These are phyloP conservation scores for Dendrobium officinale DNA, from an alignment of 106 monocot species.

Conservation along the genomic window DNA sequence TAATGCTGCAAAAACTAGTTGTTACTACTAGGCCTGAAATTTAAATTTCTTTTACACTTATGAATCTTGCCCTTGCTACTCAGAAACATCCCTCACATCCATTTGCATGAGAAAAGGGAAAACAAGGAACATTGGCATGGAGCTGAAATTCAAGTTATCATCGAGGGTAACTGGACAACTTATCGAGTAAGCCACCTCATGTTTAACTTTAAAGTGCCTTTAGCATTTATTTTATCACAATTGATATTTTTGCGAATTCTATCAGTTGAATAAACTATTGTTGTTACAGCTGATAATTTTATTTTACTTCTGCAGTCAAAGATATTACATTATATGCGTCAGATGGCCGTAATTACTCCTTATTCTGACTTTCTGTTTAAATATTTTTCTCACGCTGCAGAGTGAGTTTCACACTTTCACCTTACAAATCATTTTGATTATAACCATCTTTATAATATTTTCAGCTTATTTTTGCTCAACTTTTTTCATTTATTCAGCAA, in stretches of 20 bases:
- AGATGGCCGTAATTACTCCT: slow-evolving; percentile 99
- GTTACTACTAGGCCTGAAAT: background rate
- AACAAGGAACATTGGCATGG: slow-evolving; percentile 88
- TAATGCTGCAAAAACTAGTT: background rate
- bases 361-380: slow-evolving; percentile 89
- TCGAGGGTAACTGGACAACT: slow-evolving; percentile 98
- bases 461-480: slow-evolving; percentile 4
- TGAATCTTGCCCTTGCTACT: slow-evolving; percentile 9
- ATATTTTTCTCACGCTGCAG: slow-evolving; percentile 61
- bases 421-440: slow-evolving; percentile 5
- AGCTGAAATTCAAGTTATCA: slow-evolving; percentile 94
- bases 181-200: slow-evolving; percentile 63
- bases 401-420: slow-evolving; percentile 56
- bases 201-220: slow-evolving; percentile 1
- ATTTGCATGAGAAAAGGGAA: slow-evolving; percentile 90
- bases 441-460: background rate
- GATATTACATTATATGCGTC: slow-evolving; percentile 97
- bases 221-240: background rate
- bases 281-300: slow-evolving; percentile 4
- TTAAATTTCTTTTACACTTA: background rate
- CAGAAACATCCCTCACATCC: slow-evolving; percentile 94
- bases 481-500: slow-evolving; percentile 40
- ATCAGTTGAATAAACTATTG: background rate
- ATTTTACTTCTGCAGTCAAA: slow-evolving; percentile 57
- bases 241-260: background rate